phyloP scores from a whole-genome alignment of 768 basidiomycete genomes.

The Aureoboletus auriporus region DNA sequence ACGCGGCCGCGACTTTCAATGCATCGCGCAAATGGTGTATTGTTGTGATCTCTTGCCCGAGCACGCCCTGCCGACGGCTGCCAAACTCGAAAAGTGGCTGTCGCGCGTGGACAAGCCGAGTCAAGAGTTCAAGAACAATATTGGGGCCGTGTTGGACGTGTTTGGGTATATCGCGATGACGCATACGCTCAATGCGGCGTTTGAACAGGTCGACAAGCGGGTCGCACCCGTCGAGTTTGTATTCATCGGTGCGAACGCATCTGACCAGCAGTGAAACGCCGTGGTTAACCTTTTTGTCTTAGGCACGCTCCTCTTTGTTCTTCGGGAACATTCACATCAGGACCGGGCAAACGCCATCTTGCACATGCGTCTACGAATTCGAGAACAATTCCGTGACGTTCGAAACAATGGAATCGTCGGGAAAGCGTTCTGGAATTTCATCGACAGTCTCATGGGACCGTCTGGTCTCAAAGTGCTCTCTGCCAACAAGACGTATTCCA shows the following conservation, averaged over 20 bases:
- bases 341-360: conserved; percentile 54
- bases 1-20: conserved; percentile 75
- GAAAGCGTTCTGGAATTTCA: conserved; percentile 54
- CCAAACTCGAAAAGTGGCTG: conserved; percentile 52
- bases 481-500: conserved; percentile 11
- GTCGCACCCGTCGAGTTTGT: conserved; percentile 77
- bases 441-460: conserved; percentile 40
- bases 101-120: conserved; percentile 34
- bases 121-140: conserved; percentile 46
- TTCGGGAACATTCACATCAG: conserved; percentile 38
- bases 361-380: conserved; percentile 52
- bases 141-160: conserved; percentile 50
- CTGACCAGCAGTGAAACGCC: background rate
- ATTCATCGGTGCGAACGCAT: conserved; percentile 58
- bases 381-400: conserved; percentile 57
- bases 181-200: conserved; percentile 39
- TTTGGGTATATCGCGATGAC: conserved; percentile 52
- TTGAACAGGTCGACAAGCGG: conserved; percentile 51
- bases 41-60: conserved; percentile 53
- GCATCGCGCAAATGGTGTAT: conserved; percentile 64
- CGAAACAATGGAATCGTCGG: conserved; percentile 57
- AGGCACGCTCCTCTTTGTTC: conserved; percentile 66
- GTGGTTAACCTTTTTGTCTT: background rate
- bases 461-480: conserved; percentile 29
- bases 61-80: conserved; percentile 47